phyloP scores from a whole-genome alignment of 139 green algal genomes.

The Chlorella sp. region DNA sequence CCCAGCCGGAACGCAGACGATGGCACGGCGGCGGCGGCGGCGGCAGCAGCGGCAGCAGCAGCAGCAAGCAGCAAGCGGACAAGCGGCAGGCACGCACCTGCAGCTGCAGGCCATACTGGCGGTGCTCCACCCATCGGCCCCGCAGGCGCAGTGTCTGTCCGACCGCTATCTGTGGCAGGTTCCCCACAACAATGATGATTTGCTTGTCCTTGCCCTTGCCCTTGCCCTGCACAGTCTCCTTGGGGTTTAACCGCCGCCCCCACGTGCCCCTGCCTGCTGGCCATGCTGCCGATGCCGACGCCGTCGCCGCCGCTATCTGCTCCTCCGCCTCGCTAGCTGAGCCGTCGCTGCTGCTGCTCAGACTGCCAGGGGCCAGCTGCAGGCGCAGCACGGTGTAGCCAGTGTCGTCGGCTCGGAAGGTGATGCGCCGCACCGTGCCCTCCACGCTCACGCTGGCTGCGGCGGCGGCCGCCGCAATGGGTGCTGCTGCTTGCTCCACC shows the following conservation, averaged over 20 bases:
- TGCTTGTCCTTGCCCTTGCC: background rate
- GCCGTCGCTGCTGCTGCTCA: background rate
- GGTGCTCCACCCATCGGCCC: slow-evolving; percentile 51
- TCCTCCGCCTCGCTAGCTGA: background rate
- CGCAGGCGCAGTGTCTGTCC: slow-evolving; percentile 47
- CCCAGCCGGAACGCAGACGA: too few species aligned
- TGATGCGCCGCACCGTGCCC: slow-evolving; percentile 50
- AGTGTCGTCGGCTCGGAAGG: slow-evolving; percentile 41
- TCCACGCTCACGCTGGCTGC: background rate
- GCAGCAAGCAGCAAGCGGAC: too few species aligned
- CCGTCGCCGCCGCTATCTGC: background rate
- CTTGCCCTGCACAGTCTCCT: too few species aligned
- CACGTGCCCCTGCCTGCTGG: background rate
- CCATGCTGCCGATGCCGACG: background rate
- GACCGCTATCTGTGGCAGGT: slow-evolving; percentile 30
- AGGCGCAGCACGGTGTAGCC: slow-evolving; percentile 58
- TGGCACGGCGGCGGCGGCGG: too few species aligned
- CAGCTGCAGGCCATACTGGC: slow-evolving; percentile 54
- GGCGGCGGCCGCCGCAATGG: background rate
- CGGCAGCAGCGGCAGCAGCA: too few species aligned
- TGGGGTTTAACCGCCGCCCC: too few species aligned
- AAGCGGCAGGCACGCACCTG: too few species aligned
- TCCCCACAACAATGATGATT: slow-evolving; percentile 51
- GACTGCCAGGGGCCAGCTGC: background rate
- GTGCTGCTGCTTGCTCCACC: background rate